These are phyloP conservation scores for Psilocybe cyanescens DNA, from an alignment of 768 basidiomycete genomes.

Conservation along the genomic window DNA sequence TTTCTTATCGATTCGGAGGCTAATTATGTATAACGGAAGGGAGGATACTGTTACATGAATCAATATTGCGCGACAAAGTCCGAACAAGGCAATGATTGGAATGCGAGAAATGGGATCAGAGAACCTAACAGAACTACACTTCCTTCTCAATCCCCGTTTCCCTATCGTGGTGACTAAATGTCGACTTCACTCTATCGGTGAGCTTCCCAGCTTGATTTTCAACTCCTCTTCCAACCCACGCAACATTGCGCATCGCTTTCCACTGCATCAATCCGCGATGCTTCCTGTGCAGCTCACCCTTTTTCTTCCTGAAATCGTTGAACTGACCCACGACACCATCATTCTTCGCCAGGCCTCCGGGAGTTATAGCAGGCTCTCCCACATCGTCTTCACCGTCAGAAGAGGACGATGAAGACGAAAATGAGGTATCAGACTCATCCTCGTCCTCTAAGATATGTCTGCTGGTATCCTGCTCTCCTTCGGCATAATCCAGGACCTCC, in stretches of 20 bases:
- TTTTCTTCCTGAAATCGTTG: constrained; percentile 45
- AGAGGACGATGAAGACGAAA: constrained; percentile 16
- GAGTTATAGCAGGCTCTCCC: constrained; percentile 23
- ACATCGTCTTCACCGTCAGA: constrained; percentile 13
- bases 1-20: too few species aligned
- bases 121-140: neutral
- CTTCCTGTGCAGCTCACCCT: constrained; percentile 50
- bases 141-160: constrained; percentile 44
- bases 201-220: constrained; percentile 45
- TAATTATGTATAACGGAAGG: too few species aligned
- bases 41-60: too few species aligned
- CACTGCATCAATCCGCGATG: constrained; percentile 70
- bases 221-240: constrained; percentile 56
- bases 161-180: constrained; percentile 37
- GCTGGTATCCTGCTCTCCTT: constrained; percentile 33
- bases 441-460: constrained; percentile 25
- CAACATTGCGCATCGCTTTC: constrained; percentile 56
- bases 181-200: constrained; percentile 42
- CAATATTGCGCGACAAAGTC: too few species aligned
- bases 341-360: neutral
- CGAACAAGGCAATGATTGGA: too few species aligned
- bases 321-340: constrained; percentile 31
- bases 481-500: constrained; percentile 46
- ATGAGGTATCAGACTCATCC: constrained; percentile 1
- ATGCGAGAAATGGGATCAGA: too few species aligned